Evolutionary conservation across 1,284 basidiomycete species (phyloP), one percentile per base, ranked within the genome.

Genomic region (Coriolopsis trogii): DNA sequence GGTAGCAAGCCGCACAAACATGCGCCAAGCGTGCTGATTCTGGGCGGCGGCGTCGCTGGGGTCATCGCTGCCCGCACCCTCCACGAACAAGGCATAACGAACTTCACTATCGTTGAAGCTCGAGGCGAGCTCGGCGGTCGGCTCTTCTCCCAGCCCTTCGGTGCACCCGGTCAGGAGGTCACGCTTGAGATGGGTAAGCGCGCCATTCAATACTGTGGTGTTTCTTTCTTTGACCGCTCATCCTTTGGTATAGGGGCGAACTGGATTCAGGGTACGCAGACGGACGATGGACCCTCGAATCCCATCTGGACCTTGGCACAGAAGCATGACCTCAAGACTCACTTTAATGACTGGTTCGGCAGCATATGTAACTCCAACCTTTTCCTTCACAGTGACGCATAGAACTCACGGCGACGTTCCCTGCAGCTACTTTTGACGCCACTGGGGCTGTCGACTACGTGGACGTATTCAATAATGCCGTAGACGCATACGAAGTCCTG

Each of bases 21-120:
- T 16, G 53, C 68, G 20, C 62, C 63, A 2, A 68, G 63, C 1
- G 74, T 80, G 9, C 71, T 81, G 39, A 78, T 81, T 50, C 70
- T 81, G 13, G 85, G 86, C 6, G 85, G 81, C 31, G 85, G 86
- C 2, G 80, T 87, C 34, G 66, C 86, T 2, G 86, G 87, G 13
- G 71, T 87, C 45, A 82, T 84, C 41, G 81, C 83, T 12, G 85
- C 86, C 3, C 79, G 81, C 10, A 81, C 82, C 0, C 72, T 89
- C 8, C 73, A 81, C 44, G 67, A 73, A 26, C 67, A 75, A 18
- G 82, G 82, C 10, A 72, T 86, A 53, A 60, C 76, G 25, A 73
- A 84, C 61, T 85, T 84, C 60, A 57, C 81, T 39, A 74, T 89
- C 43, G 63, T 88, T 8, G 87, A 89, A 51, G 85, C 76, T 2